Base-by-base conservation (phyloP, 2,329 filamentous ascomycete species). In the Fusarium domesticum region DNA sequence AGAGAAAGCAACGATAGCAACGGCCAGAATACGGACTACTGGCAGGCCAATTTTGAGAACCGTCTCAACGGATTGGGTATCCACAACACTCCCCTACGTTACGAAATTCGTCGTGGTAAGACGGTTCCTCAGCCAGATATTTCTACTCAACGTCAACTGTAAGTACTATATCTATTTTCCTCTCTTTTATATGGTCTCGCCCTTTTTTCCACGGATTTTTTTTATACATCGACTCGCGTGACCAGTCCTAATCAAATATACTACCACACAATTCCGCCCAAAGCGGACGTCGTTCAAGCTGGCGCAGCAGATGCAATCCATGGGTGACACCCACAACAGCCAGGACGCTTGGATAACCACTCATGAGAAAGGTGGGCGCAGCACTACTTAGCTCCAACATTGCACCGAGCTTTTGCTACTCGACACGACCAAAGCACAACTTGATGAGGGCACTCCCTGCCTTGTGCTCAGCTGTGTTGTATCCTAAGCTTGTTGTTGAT, bases 21-120 rank as follows among this genome's bases (percentile, higher is more conserved):
- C 37, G 43, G 41, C 37, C 43, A 48, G 18, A 51, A 44, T 10
- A 55, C 43, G 38, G 19, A 43, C 7, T 48, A 49, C 42, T 53
- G 55, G 39, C 53, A 60, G 23, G 48, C 44, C 45, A 47, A 59
- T n/a, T 54, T 60, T 38, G 59, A 59, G 35, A 56, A 54, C 41
- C 54, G 60, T 33, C 55, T 64, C 36, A 57, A 61, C 55, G 58
- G 57, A 18, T 58, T 67, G 18, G 58, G 56, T 37, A 57, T 60
- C 39, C 53, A 53, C 41, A 55, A 59, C 53, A 54, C 49, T 23
- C 58, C 63, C 23, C 51, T 53, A 47, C 56, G 51, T 23, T 65
- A 60, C 54, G 63, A 65, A 41, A 56, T 65, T 35, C 59, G 61
- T 32, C 48, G 58, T 39, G 64, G 64, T 37, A 67, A 62, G 47